phyloP scores from a whole-genome alignment of 768 basidiomycete species.

The Megacollybia marginata region DNA sequence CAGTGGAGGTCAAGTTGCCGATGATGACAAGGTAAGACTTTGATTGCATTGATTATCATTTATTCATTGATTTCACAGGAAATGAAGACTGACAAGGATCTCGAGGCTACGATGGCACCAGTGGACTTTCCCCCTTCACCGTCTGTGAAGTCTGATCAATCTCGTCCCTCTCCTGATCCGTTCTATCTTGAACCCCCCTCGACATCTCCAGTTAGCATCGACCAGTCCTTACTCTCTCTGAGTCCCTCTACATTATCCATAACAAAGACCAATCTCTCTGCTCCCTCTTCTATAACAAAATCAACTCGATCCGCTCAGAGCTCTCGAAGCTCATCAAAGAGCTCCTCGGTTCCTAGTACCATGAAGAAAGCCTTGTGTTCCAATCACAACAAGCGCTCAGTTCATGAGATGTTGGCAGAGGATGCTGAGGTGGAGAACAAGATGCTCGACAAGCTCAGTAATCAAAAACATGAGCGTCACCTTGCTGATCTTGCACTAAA shows the following conservation, averaged over 20 bases:
- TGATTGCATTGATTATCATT: no score
- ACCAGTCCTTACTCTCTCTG: no score
- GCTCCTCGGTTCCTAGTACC: not conserved
- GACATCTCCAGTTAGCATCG: no score
- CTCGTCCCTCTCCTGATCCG: not conserved
- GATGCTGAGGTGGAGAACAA: not conserved
- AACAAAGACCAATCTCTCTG: not conserved
- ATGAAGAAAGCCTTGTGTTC: not conserved
- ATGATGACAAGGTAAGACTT: no score
- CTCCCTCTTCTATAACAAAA: no score
- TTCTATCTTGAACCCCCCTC: no score
- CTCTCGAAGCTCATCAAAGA: not conserved
- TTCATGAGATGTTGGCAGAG: not conserved
- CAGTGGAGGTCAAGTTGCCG: not conserved
- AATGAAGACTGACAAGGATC: not conserved
- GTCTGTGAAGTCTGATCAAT: not conserved
- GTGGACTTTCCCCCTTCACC: not conserved
- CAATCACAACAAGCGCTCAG: not conserved
- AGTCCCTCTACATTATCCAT: not conserved
- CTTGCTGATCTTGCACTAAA: not conserved
- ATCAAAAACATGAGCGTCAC: not conserved
- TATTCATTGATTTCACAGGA: not conserved
- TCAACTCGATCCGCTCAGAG: not conserved
- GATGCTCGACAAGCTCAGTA: no score
- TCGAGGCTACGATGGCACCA: not conserved